phyloP scores from a whole-genome alignment of 352 stramenopile species.

The Globisporangium perplexum region DNA sequence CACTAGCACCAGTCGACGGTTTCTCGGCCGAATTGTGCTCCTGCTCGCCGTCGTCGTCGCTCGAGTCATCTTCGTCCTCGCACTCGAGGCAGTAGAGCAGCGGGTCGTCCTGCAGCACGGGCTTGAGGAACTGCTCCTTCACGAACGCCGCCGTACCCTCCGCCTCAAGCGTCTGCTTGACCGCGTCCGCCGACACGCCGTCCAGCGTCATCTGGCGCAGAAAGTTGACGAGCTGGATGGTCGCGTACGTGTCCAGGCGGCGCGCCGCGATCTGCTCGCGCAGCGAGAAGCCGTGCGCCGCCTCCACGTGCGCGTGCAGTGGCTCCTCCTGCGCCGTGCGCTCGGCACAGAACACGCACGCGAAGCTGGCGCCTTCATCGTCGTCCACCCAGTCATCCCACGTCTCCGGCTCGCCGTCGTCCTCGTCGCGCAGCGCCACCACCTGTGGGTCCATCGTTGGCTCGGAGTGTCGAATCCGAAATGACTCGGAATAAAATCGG shows the following conservation, averaged over 20 bases:
- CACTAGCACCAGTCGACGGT: slow-evolving; percentile 10
- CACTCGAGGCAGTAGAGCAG: slow-evolving; percentile 80
- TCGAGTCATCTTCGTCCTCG: slow-evolving; percentile 34
- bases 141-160: slow-evolving; percentile 48
- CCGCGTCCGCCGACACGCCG: slow-evolving; percentile 23
- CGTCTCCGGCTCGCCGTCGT: slow-evolving; percentile 41
- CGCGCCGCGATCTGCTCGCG: slow-evolving; percentile 35
- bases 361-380: slow-evolving; percentile 33
- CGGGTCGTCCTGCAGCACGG: slow-evolving; percentile 69
- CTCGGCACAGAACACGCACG: slow-evolving; percentile 65
- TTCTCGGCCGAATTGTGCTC: slow-evolving; percentile 28
- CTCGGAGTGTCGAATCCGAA: background rate
- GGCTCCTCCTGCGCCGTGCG: slow-evolving; percentile 37
- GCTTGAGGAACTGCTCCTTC: slow-evolving; percentile 70
- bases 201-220: slow-evolving; percentile 44
- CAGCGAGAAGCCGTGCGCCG: slow-evolving; percentile 60
- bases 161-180: slow-evolving; percentile 38
- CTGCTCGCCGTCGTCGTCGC: slow-evolving; percentile 25
- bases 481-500: background rate
- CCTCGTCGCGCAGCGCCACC: slow-evolving; percentile 20
- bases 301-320: slow-evolving; percentile 55
- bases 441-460: slow-evolving; percentile 8
- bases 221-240: slow-evolving; percentile 78
- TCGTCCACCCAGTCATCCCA: slow-evolving; percentile 88
- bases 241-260: slow-evolving; percentile 71